These are phyloP conservation scores for Globisporangium mamillatum DNA, from an alignment of 352 stramenopile species.

Conservation along the genomic window DNA sequence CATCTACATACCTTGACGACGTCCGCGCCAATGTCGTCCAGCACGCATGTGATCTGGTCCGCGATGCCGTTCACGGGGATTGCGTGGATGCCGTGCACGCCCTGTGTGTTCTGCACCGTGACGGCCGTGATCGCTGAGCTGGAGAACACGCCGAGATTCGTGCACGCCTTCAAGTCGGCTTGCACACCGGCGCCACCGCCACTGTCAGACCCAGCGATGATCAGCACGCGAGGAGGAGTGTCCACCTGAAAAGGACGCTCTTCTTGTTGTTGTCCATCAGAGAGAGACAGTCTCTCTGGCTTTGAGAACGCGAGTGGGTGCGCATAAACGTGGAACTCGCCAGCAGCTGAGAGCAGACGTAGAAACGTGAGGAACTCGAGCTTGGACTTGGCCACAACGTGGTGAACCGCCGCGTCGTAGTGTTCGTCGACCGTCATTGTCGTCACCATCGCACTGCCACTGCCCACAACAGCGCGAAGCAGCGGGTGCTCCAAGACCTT, in stretches of 20 bases:
- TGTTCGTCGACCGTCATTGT: conserved; percentile 3
- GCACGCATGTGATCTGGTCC: conserved; percentile 84
- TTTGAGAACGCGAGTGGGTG: conserved; percentile 3
- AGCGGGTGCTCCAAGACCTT: conserved; percentile 8
- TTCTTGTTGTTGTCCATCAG: background rate
- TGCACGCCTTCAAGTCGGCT: conserved; percentile 92
- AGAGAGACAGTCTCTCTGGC: background rate
- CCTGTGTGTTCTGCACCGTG: conserved; percentile 85
- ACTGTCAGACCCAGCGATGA: conserved; percentile 92
- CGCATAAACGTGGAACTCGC: conserved; percentile 10
- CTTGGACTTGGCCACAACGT: conserved; percentile 9
- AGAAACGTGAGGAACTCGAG: conserved; percentile 28
- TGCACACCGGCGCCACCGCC: conserved; percentile 90
- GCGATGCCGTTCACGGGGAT: conserved; percentile 64
- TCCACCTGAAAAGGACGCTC: background rate
- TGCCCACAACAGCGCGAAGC: conserved; percentile 12
- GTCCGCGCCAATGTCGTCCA: conserved; percentile 82
- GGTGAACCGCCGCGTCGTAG: conserved; percentile 10
- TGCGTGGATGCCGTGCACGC: conserved; percentile 47
- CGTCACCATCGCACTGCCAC: background rate
- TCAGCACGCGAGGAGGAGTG: conserved; percentile 63
- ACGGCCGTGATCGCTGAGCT: conserved; percentile 90
- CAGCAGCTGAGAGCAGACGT: conserved; percentile 17
- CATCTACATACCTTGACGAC: conserved; percentile 77
- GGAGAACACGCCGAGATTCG: conserved; percentile 74